Conservation (phyloP, 805 yeast species). For the Maudiozyma serrabonitensis region DNA sequence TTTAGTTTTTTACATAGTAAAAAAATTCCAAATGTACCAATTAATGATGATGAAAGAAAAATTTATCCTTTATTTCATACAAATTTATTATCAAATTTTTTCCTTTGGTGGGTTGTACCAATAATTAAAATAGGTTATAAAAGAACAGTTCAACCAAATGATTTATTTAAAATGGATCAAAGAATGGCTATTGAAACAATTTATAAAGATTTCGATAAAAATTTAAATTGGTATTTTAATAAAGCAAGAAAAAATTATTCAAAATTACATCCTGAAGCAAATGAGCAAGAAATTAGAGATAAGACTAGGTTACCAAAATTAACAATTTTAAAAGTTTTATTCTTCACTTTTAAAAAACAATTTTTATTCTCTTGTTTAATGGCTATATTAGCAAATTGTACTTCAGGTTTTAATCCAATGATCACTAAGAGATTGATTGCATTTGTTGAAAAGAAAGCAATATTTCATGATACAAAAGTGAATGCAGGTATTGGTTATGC, state of each 20-base stretch:
- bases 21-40: constrained; percentile 42
- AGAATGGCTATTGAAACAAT: constrained; percentile 36
- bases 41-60: constrained; percentile 38
- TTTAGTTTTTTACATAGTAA: constrained; percentile 43
- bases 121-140: constrained; percentile 58
- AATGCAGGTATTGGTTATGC: constrained; percentile 70
- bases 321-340: constrained; percentile 36
- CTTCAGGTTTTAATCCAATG: constrained; percentile 51
- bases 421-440: constrained; percentile 54
- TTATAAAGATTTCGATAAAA: constrained; percentile 29
- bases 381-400: constrained; percentile 40
- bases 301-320: constrained; percentile 20
- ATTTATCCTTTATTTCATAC: constrained; percentile 39
- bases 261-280: constrained; percentile 27
- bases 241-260: constrained; percentile 27
- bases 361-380: constrained; percentile 36
- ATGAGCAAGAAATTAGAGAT: constrained; percentile 32
- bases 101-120: constrained; percentile 64
- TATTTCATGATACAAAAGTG: constrained; percentile 32
- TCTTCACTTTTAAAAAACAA: constrained; percentile 41
- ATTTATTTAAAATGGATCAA: constrained; percentile 41
- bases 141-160: constrained; percentile 58
- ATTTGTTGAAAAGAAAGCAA: constrained; percentile 46
- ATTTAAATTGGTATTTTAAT: constrained; percentile 28
- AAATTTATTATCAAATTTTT: constrained; percentile 35